Conservation (phyloP, 2,329 filamentous ascomycete species). For the Lasiodiplodia sp. region DNA sequence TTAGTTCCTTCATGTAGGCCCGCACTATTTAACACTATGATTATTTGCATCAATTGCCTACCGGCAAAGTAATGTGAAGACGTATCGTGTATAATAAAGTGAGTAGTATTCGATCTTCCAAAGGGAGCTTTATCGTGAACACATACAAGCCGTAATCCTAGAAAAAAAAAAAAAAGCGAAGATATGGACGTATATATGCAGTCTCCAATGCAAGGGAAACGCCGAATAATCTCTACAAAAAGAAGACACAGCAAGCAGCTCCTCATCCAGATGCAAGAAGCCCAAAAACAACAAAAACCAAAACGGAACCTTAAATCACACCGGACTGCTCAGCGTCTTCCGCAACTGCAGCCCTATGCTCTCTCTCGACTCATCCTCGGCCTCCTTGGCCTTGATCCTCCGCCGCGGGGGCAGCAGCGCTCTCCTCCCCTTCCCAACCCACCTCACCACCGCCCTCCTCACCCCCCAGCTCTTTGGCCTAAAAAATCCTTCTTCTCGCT, state of each 20-base stretch:
- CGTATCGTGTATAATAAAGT: too few species aligned
- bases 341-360: neutral
- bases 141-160: neutral
- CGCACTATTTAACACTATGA: too few species aligned
- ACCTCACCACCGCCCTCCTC: slow-evolving; percentile 12
- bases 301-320: slow-evolving; percentile 14
- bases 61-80: too few species aligned
- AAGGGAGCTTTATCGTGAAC: neutral
- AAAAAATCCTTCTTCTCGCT: slow-evolving; percentile 23
- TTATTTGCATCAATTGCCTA: too few species aligned
- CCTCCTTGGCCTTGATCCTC: neutral
- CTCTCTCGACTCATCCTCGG: neutral
- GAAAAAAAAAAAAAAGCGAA: neutral
- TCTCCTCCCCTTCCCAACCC: slow-evolving; percentile 4
- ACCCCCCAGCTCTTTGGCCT: slow-evolving; percentile 12
- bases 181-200: neutral
- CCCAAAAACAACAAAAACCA: slow-evolving; percentile 32
- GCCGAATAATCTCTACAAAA: slow-evolving; percentile 22
- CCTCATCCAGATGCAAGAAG: slow-evolving; percentile 32
- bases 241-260: slow-evolving; percentile 34
- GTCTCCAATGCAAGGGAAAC: neutral
- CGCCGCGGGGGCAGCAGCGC: neutral
- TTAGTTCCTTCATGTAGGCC: too few species aligned
- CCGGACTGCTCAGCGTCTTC: slow-evolving; percentile 18
- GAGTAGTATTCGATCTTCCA: neutral